Evolutionary conservation across 139 green algal species (phyloP).

Genomic region (Trebouxia sp.): DNA sequence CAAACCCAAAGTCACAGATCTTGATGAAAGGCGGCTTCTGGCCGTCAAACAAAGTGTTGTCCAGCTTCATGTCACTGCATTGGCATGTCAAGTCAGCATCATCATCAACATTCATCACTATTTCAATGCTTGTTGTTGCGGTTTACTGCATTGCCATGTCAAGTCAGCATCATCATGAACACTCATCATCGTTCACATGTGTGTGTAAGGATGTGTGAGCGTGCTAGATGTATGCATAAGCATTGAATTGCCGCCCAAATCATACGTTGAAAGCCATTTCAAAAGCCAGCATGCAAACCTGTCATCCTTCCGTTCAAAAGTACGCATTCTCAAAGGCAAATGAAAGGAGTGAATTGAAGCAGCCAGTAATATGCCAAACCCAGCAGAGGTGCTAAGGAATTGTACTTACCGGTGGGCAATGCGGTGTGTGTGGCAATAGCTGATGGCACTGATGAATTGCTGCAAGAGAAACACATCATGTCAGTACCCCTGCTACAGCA

Average conservation of each 20-base stretch:
- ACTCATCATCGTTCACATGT: too few species aligned
- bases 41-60: slow-evolving; percentile 56
- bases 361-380: not conserved
- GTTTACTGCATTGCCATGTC: too few species aligned
- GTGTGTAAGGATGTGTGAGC: too few species aligned
- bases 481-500: too few species aligned
- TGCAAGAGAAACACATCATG: slow-evolving; percentile 4
- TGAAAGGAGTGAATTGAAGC: not conserved
- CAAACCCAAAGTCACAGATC: slow-evolving; percentile 48
- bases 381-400: too few species aligned
- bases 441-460: slow-evolving; percentile 45
- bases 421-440: slow-evolving; percentile 43
- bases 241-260: too few species aligned
- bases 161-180: too few species aligned
- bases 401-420: slow-evolving; percentile 38
- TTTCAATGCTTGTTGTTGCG: too few species aligned
- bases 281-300: not conserved
- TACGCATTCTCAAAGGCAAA: not conserved
- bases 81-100: not conserved
- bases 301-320: not conserved
- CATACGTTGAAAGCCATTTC: too few species aligned
- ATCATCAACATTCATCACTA: not conserved
- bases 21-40: slow-evolving; percentile 33
- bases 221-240: too few species aligned
- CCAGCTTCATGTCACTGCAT: slow-evolving; percentile 73